Evolutionary conservation across 2,329 filamentous ascomycete genomes (phyloP), one percentile per base, ranked within the genome.

Genomic region (Microsporum audouinii): DNA sequence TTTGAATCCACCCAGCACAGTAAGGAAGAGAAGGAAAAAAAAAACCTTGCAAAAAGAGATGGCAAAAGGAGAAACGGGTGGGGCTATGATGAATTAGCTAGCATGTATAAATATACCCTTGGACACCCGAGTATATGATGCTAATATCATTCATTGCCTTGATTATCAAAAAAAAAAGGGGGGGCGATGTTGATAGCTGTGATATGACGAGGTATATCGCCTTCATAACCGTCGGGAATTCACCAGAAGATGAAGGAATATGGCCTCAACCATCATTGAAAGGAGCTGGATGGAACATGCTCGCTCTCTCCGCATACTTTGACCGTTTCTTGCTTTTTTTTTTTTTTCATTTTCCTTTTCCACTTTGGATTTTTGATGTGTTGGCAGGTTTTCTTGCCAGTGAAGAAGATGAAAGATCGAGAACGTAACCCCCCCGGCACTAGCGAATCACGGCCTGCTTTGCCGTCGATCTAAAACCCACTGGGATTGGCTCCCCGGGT

Each of bases 381-480:
- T 82, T 95, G 90, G 89, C 89, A 86, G 86, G 79, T 80, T 81
- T 87, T 81, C 81, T 84, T 83, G 83, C 88, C 88, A 92, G 86
- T 91, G 85, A 82, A 85, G 84, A 79, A 79, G 80, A 82, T 77
- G 77, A 79, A 78, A 80, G 79, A 80, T 73, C 72, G 75, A 77
- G 77, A 77, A 79, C 39, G 39, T 6, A 43, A 43, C 39, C 39
- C 39, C 79, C 74, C 73, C 75, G 45, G 45, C 61, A 73, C 76
- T 74, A 74, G 72, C 77, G 72, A 75, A 71, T 71, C 68, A 71
- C 34, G 66, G 65, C 69, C 67, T 69, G 70, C 73, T 71, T 70
- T 66, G 72, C 68, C 68, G 71, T 66, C 68, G 70, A 72, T 71
- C 72, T 61, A 70, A 43, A 66, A 23, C 67, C 66, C 66, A 67